Percentiles rank a stretch among this genome's conserved stretches.
phyloP scores from a whole-genome alignment of 2,329 filamentous ascomycete genomes.

The Cryphonectria parasitica region DNA sequence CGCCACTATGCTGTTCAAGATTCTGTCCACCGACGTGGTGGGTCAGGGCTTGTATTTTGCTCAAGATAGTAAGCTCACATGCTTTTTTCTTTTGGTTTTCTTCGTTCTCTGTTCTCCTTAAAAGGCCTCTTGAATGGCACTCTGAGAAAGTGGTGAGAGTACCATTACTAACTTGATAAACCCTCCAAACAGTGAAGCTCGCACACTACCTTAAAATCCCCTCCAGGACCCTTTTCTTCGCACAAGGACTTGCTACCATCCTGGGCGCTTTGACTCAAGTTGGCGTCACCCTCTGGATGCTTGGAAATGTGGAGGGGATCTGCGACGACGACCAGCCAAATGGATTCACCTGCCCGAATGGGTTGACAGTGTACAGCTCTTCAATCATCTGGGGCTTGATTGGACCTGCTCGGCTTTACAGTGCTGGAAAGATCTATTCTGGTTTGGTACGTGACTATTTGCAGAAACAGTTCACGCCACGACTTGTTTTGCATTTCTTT shows the following conservation, averaged over 20 bases:
- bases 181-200: constrained; percentile 44
- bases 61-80: constrained; percentile 41
- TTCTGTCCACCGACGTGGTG: constrained; percentile 45
- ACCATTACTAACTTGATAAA: background rate
- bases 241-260: constrained; percentile 52
- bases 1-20: constrained; percentile 52
- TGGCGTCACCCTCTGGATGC: constrained; percentile 41
- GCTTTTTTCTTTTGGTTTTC: too few relatives aligned
- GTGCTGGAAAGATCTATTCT: constrained; percentile 50
- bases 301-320: constrained; percentile 45
- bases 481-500: background rate
- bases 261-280: constrained; percentile 50
- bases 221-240: constrained; percentile 50
- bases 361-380: constrained; percentile 52
- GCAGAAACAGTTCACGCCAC: background rate
- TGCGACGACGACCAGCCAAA: constrained; percentile 46
- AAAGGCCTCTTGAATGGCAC: background rate
- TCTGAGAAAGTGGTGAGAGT: background rate
- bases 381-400: constrained; percentile 57
- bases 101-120: too few relatives aligned
- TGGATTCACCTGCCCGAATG: constrained; percentile 53
- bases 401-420: constrained; percentile 53
- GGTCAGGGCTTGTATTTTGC: constrained; percentile 51
- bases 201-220: constrained; percentile 57
- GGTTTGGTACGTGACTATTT: constrained; percentile 34